phyloP scores from a whole-genome alignment of 768 basidiomycete genomes.

The Boletus huronensis region DNA sequence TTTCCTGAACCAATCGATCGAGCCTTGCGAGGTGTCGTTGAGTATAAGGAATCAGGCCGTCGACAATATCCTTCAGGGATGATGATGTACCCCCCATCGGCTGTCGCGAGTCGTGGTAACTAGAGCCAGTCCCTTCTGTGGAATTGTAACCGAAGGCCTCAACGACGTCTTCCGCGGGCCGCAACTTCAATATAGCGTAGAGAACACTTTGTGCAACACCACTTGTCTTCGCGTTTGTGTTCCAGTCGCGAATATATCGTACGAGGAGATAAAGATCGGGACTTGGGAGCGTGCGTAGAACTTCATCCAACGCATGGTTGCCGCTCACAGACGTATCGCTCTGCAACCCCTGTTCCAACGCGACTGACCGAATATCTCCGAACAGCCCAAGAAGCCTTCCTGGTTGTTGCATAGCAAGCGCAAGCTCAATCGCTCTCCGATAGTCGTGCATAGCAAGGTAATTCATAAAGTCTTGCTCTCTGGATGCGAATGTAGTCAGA shows the following conservation, averaged over 20 bases:
- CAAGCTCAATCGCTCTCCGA: conserved; percentile 84
- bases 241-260: conserved; percentile 87
- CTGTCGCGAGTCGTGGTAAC: conserved; percentile 32
- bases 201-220: conserved; percentile 81
- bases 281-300: conserved; percentile 67
- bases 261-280: conserved; percentile 79
- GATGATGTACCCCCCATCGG: conserved; percentile 22
- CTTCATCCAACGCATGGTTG: conserved; percentile 69
- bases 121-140: conserved; percentile 9
- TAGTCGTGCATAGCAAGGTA: conserved; percentile 88
- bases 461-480: conserved; percentile 95
- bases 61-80: conserved; percentile 69
- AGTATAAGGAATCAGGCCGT: conserved; percentile 89
- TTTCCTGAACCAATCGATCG: conserved; percentile 88
- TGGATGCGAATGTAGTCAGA: conserved; percentile 34
- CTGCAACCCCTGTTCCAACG: conserved; percentile 14
- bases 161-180: conserved; percentile 70
- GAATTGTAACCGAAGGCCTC: conserved; percentile 48
- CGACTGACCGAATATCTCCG: conserved; percentile 48
- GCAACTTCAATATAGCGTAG: conserved; percentile 75
- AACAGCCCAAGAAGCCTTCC: conserved; percentile 82
- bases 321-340: conserved; percentile 55
- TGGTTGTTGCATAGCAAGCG: conserved; percentile 91
- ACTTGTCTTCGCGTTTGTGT: conserved; percentile 87
- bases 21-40: conserved; percentile 86